phyloP scores from a whole-genome alignment of 768 basidiomycete genomes.

The Pulveroboletus ravenelii region DNA sequence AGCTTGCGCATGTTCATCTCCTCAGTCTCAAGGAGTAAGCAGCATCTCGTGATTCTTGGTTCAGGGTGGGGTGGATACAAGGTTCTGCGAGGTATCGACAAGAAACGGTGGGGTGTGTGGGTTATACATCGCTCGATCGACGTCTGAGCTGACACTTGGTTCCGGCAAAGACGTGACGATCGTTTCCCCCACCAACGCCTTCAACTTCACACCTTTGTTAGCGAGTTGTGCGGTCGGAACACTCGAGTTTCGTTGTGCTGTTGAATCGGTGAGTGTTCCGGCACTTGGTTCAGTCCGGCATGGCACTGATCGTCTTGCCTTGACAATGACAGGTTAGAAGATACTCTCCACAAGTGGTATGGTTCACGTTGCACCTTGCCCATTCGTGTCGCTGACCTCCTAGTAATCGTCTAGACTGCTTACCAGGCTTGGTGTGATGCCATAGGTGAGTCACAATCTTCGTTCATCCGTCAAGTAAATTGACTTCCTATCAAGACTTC shows the following conservation, averaged over 20 bases:
- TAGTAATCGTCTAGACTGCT: constrained; percentile 37
- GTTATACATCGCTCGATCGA: neutral
- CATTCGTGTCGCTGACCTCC: neutral
- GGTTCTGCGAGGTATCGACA: constrained; percentile 60
- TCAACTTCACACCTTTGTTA: constrained; percentile 43
- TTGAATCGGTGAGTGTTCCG: constrained; percentile 61
- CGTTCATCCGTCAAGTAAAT: neutral
- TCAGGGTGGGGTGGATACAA: constrained; percentile 81
- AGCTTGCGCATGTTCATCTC: constrained; percentile 36
- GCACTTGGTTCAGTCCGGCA: neutral
- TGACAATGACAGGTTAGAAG: constrained; percentile 41
- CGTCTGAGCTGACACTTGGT: constrained; percentile 2
- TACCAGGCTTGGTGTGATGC: constrained; percentile 76
- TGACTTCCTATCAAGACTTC: constrained; percentile 44
- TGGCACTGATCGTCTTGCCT: neutral
- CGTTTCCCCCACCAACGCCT: constrained; percentile 52
- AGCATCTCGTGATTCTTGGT: constrained; percentile 60
- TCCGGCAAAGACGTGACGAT: constrained; percentile 52
- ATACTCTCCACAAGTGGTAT: constrained; percentile 52
- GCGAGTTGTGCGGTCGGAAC: constrained; percentile 72
- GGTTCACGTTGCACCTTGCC: constrained; percentile 12
- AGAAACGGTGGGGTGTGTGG: constrained; percentile 62
- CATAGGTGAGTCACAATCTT: constrained; percentile 43
- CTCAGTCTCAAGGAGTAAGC: constrained; percentile 31
- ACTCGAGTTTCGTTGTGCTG: constrained; percentile 72